Evolutionary conservation across 1,284 basidiomycete genomes (phyloP), one percentile per base, ranked within the genome.

Genomic region (Trichosporon ovoides): DNA sequence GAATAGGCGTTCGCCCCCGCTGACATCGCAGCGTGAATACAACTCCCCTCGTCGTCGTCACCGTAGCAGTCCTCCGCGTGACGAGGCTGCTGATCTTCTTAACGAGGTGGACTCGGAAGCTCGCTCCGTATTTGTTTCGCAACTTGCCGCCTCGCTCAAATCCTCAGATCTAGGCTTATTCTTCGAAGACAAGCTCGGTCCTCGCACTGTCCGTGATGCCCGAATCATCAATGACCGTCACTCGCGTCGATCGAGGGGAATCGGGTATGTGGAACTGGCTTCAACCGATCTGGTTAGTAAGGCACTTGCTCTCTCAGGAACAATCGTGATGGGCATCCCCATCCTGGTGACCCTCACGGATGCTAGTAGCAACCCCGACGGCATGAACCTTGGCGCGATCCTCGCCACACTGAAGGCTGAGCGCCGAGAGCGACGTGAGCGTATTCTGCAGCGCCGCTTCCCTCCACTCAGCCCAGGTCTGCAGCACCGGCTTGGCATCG

Each of bases 111-210:
- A 92, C 76, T 92, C 88, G 60, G 94, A 98, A 83, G 86, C 88
- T 72, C 89, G 96, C 76, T 97, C 95, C 68, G 90, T 98, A 66
- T 98, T 98, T 80, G 93, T 97, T 75, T 94, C 93, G 69, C 95
- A 98, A 80, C 86, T 99, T 73, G 91, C 95, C 67, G 91, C 92
- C 58, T 86, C 91, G 71, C 86, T 98, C 74, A 95, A 91, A 59
- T 91, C 93, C 71, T 84, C 90, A 72, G 95, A 98, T 81, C 81
- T 99, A 75, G 93, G 93, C 63, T 90, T 95, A 78, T 98, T 99
- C 81, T 98, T 99, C 74, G 95, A 98, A 81, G 91, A 96, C 75
- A 93, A 91, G 76, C 83, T 97, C 34, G 93, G 93, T 24, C 88
- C 90, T 77, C 87, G 87, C 43, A 85, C 89, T 28, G 95, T 99